phyloP scores from a whole-genome alignment of 1,139 yeast species.

The Geotrichum bryndzae region DNA sequence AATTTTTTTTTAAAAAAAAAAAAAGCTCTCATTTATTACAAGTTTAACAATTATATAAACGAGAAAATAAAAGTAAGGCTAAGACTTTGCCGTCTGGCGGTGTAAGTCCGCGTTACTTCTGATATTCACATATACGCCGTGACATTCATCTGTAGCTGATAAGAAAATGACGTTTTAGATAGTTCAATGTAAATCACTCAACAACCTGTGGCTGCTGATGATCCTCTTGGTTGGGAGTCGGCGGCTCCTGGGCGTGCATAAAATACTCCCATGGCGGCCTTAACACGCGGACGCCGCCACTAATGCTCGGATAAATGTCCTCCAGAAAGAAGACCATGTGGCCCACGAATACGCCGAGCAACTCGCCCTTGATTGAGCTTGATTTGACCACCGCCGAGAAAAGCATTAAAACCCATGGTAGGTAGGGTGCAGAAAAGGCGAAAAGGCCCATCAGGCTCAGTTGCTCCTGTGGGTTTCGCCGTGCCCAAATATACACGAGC shows the following conservation, averaged over 20 bases:
- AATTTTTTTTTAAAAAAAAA: not conserved
- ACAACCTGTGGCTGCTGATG: not conserved
- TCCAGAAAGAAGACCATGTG: slow-evolving; percentile 41
- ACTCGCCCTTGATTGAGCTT: slow-evolving; percentile 29
- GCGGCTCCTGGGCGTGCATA: slow-evolving; percentile 4
- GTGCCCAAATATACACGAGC: slow-evolving; percentile 43
- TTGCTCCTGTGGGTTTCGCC: slow-evolving; percentile 40
- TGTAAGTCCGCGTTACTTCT: not conserved
- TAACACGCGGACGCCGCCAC: slow-evolving; percentile 29
- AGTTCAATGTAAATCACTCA: not conserved
- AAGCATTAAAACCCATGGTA: slow-evolving; percentile 38
- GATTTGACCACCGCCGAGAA: slow-evolving; percentile 27
- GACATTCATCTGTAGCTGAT: too few relatives aligned
- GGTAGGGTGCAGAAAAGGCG: slow-evolving; percentile 39
- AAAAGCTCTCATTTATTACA: too few relatives aligned
- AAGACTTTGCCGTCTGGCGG: not conserved
- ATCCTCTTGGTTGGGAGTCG: not conserved
- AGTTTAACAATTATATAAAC: too few relatives aligned
- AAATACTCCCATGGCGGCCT: slow-evolving; percentile 37
- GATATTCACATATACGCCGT: not conserved
- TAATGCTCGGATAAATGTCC: slow-evolving; percentile 32
- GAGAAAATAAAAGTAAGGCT: not conserved
- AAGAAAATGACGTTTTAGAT: not conserved
- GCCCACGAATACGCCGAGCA: slow-evolving; percentile 41
- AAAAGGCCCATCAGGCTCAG: slow-evolving; percentile 39